These are phyloP conservation scores for Ascocoryne sarcoides DNA, from an alignment of 2,329 filamentous ascomycete species.

Conservation along the genomic window DNA sequence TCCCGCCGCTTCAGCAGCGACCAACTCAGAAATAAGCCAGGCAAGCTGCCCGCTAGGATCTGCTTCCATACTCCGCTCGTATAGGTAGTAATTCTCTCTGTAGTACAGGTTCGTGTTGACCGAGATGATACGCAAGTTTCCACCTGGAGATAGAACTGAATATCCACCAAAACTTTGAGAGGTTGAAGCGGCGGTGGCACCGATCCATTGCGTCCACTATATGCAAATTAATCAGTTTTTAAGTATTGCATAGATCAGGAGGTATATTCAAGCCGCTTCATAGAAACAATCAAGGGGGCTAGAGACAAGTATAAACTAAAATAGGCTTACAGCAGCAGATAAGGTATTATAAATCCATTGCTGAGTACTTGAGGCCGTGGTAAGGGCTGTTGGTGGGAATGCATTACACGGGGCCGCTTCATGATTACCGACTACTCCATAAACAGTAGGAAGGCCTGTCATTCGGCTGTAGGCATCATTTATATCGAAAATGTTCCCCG, in stretches of 20 bases:
- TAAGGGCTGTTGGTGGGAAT: constrained; percentile 26
- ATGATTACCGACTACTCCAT: constrained; percentile 33
- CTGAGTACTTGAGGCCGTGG: constrained; percentile 18
- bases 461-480: constrained; percentile 30
- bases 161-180: constrained; percentile 29
- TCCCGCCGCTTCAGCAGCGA: constrained; percentile 29
- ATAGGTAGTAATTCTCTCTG: constrained; percentile 33
- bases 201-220: constrained; percentile 25
- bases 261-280: too few relatives aligned
- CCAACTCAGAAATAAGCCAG: constrained; percentile 32
- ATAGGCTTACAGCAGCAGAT: constrained; percentile 9
- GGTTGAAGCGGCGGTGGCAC: constrained; percentile 21
- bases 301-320: too few relatives aligned
- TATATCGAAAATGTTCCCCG: constrained; percentile 29
- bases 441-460: constrained; percentile 27
- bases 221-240: too few relatives aligned
- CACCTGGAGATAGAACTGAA: constrained; percentile 25
- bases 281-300: too few relatives aligned
- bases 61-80: constrained; percentile 29
- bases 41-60: constrained; percentile 31
- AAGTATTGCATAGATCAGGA: too few relatives aligned
- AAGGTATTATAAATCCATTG: constrained; percentile 34
- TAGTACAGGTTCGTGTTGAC: constrained; percentile 36
- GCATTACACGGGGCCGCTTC: constrained; percentile 30
- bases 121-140: constrained; percentile 32